Evolutionary conservation across 805 yeast species (phyloP).

Genomic region (Scheffersomyces coipomensis): DNA sequence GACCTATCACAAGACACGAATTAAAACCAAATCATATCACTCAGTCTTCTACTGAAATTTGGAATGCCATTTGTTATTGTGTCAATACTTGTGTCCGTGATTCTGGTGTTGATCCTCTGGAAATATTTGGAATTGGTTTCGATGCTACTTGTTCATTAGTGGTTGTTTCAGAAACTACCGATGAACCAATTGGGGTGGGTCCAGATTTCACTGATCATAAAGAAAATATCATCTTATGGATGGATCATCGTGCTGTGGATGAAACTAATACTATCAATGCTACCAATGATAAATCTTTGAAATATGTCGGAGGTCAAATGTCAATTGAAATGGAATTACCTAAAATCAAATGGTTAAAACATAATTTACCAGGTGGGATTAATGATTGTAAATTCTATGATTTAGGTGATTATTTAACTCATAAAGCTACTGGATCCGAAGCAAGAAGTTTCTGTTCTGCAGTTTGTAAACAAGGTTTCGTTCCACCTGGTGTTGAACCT

Average conservation of each 20-base stretch:
- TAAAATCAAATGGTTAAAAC: constrained; percentile 93
- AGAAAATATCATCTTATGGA: constrained; percentile 92
- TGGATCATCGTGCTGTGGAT: constrained; percentile 92
- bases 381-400: constrained; percentile 82
- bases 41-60: constrained; percentile 87
- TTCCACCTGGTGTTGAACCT: constrained; percentile 91
- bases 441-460: constrained; percentile 87
- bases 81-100: constrained; percentile 73
- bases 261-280: constrained; percentile 82
- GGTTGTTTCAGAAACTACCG: constrained; percentile 63
- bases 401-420: constrained; percentile 87
- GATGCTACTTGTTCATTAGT: constrained; percentile 98
- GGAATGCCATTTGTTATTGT: constrained; percentile 85
- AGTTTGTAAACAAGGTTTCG: constrained; percentile 93
- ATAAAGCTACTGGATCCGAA: constrained; percentile 84
- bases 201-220: constrained; percentile 74
- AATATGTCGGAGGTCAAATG: constrained; percentile 96
- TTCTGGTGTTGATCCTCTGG: constrained; percentile 64
- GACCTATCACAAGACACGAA: constrained; percentile 76
- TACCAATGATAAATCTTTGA: constrained; percentile 73
- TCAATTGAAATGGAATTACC: constrained; percentile 98
- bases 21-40: constrained; percentile 72
- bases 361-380: constrained; percentile 64
- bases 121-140: constrained; percentile 85
- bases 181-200: constrained; percentile 82